Evolutionary conservation across 805 yeast genomes (phyloP), one percentile per base, ranked within the genome.

Genomic region (Saccharomycopsis selenospora): DNA sequence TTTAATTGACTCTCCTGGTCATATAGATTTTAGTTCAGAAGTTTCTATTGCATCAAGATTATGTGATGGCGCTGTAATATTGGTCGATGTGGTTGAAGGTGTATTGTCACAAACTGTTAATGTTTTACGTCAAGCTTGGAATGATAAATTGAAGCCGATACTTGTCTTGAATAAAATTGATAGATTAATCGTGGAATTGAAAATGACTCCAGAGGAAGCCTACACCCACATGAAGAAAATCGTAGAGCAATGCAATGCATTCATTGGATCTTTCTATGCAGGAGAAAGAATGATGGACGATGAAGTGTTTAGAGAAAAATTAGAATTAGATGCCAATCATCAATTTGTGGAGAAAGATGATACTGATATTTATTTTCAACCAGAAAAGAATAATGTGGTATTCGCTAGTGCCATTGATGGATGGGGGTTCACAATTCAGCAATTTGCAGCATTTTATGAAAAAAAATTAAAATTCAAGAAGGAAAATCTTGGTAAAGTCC

Each of bases 1-100:
- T 61, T 73, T 93, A 58, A 91, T 93, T 50, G 99, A 93, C 65
- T 91, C 98, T 0, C 99, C 99, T 0, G 99, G 99, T n/a, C 99
- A 93, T 59, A 88, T 93, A 51, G 99, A 93, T 66, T 93, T 93
- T 63, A 84, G 95, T 1, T 84, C 95, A 10, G 99, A 93, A 61
- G 99, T 93, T 0, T 86, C 96, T 24, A 86, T 96, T 0, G 95
- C 98, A 1, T 89, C 98, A 1, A 73, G 99, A 59, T 70, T 93
- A 40, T 93, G 98, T 68, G 99, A 93, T 62, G 98, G 98, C 41
- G 96, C 98, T 0, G 84, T 93, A 2, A 95, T 93, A 0, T 69
- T 93, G 13, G 96, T 93, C 2, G 99, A 93, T 64, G 97, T 87
- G 2, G 96, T 93, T 2, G 99, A 93, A 67, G 99, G 99, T 23